phyloP scores from a whole-genome alignment of 352 stramenopile species.

The Halophytophthora batemanensis region DNA sequence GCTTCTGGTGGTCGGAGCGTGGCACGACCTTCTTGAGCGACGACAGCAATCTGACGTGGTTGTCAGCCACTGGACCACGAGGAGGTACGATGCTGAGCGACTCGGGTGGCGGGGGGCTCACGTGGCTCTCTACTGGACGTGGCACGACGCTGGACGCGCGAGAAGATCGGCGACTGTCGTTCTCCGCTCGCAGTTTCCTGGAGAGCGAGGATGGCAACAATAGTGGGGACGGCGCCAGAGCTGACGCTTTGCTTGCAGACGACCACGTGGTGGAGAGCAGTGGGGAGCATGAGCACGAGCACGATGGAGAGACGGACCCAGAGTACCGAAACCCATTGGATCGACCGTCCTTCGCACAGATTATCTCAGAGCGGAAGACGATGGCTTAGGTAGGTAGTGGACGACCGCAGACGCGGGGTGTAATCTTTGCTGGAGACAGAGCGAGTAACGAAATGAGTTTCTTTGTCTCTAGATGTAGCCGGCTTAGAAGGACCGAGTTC shows the following conservation, averaged over 20 bases:
- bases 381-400: constrained; percentile 17
- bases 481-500: no score
- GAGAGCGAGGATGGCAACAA: constrained; percentile 25
- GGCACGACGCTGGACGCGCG: constrained; percentile 27
- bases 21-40: constrained; percentile 35
- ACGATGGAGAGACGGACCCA: constrained; percentile 3
- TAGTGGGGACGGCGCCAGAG: constrained; percentile 6
- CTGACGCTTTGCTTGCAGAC: constrained; percentile 4
- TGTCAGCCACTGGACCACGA: constrained; percentile 26
- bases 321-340: constrained; percentile 23
- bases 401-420: neutral
- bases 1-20: constrained; percentile 47
- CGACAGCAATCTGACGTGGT: constrained; percentile 35
- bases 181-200: constrained; percentile 27
- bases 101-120: constrained; percentile 17
- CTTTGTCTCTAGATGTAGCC: no score
- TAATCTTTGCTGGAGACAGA: neutral
- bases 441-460: constrained; percentile 5
- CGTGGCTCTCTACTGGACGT: constrained; percentile 30
- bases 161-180: constrained; percentile 31
- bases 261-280: constrained; percentile 4
- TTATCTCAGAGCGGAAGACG: constrained; percentile 32
- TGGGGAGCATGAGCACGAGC: constrained; percentile 5
- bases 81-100: constrained; percentile 37
- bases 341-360: constrained; percentile 28